phyloP scores from a whole-genome alignment of 2,329 filamentous ascomycete species.

The Epichloe baconii region DNA sequence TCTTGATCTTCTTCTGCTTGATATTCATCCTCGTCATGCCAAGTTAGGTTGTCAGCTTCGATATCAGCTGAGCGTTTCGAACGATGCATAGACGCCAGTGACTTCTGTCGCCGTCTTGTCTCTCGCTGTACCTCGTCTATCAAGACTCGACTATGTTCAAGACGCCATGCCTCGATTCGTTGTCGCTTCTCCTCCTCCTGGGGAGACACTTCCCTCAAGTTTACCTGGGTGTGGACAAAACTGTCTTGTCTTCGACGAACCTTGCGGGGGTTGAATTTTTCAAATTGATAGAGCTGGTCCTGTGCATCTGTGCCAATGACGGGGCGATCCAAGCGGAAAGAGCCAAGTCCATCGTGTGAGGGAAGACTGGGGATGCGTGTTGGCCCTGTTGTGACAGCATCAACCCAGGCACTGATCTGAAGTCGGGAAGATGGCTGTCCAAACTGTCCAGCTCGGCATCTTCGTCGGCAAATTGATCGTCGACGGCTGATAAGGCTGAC shows the following conservation, averaged over 20 bases:
- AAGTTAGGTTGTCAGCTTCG: conserved; percentile 31
- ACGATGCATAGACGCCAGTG: conserved; percentile 33
- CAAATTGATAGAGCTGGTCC: conserved; percentile 80
- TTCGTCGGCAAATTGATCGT: conserved; percentile 37
- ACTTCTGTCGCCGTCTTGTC: conserved; percentile 56
- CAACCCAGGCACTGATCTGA: conserved; percentile 46
- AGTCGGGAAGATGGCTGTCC: conserved; percentile 82
- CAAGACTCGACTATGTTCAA: conserved; percentile 78
- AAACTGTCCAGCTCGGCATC: conserved; percentile 82
- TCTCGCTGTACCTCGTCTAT: conserved; percentile 83
- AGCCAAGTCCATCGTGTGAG: conserved; percentile 80
- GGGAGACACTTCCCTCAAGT: conserved; percentile 38
- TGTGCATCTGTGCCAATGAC: conserved; percentile 47
- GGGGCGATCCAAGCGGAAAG: conserved; percentile 56
- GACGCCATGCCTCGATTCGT: conserved; percentile 80
- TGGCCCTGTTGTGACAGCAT: conserved; percentile 14
- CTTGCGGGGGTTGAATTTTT: conserved; percentile 65
- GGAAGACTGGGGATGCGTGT: conserved; percentile 59
- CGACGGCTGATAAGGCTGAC: conserved; percentile 22
- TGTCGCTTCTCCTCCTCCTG: conserved; percentile 63
- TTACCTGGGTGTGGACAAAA: conserved; percentile 35
- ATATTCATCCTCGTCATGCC: conserved; percentile 38
- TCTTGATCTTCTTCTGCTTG: conserved; percentile 40
- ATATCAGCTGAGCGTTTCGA: conserved; percentile 15
- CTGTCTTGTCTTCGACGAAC: conserved; percentile 41